Percentiles rank a stretch among this genome's conserved stretches.
These are phyloP conservation scores for Penicillium coffeae DNA, from an alignment of 495 filamentous ascomycete species.

Conservation along the genomic window DNA sequence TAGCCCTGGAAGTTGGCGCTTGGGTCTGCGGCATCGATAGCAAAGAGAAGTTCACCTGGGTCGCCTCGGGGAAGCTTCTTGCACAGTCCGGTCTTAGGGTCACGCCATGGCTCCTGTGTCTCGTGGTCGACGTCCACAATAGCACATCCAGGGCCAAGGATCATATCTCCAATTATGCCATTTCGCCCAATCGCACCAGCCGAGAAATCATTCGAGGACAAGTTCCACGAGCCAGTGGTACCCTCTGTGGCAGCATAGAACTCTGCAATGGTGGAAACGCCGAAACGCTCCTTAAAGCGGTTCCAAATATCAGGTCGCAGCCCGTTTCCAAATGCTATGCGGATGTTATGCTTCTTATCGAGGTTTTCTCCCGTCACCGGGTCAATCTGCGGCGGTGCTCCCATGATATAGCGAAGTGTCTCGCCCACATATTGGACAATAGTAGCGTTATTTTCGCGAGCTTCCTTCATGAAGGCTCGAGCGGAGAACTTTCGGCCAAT, in stretches of 20 bases:
- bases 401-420: slow-evolving; percentile 84
- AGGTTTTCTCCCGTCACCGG: slow-evolving; percentile 64
- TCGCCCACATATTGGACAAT: slow-evolving; percentile 95
- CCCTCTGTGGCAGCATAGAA: slow-evolving; percentile 93
- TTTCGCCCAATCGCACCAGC: slow-evolving; percentile 79
- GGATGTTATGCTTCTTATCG: slow-evolving; percentile 73
- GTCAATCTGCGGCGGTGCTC: slow-evolving; percentile 61
- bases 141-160: slow-evolving; percentile 48
- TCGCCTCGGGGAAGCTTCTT: slow-evolving; percentile 54
- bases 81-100: slow-evolving; percentile 72
- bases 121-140: slow-evolving; percentile 72
- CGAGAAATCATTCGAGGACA: slow-evolving; percentile 67
- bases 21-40: slow-evolving; percentile 63
- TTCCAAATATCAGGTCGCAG: slow-evolving; percentile 91
- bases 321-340: slow-evolving; percentile 87
- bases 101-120: slow-evolving; percentile 65
- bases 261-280: slow-evolving; percentile 73
- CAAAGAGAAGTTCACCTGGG: slow-evolving; percentile 76
- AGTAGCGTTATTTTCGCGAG: slow-evolving; percentile 67
- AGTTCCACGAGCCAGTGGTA: slow-evolving; percentile 67
- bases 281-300: slow-evolving; percentile 81
- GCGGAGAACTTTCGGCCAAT: slow-evolving; percentile 81
- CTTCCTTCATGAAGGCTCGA: slow-evolving; percentile 77
- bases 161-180: slow-evolving; percentile 55
- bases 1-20: slow-evolving; percentile 77